Evolutionary conservation across 768 basidiomycete genomes (phyloP).

Genomic region (Tylopilus plumbeoviolaceoides): DNA sequence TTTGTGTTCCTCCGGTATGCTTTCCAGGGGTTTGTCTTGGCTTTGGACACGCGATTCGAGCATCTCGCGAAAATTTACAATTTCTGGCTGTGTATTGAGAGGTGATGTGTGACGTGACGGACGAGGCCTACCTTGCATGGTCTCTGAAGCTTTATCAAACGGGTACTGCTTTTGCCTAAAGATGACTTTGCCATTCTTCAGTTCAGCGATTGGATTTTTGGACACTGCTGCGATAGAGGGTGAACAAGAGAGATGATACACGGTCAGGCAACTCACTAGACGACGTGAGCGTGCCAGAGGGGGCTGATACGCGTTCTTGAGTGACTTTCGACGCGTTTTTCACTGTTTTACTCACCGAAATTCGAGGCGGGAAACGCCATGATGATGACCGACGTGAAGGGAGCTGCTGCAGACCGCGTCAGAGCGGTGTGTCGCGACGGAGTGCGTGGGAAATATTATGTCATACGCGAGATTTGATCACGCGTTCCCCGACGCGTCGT

Average conservation of each 20-base stretch:
- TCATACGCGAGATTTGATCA: conserved; percentile 39
- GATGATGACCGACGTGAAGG: conserved; percentile 17
- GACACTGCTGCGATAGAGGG: conserved; percentile 30
- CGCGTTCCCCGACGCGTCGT: conserved; percentile 44
- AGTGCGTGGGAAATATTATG: conserved; percentile 29
- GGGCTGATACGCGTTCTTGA: conserved; percentile 11
- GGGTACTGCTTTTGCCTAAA: conserved; percentile 74
- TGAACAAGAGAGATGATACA: not conserved
- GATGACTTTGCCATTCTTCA: conserved; percentile 72
- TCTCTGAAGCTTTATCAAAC: conserved; percentile 77
- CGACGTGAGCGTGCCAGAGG: conserved; percentile 5
- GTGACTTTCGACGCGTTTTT: conserved; percentile 1
- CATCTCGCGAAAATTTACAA: conserved; percentile 73
- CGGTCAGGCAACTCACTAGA: conserved; percentile 15
- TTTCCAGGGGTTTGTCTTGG: conserved; percentile 46
- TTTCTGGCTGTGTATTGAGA: conserved; percentile 43
- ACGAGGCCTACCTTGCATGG: conserved; percentile 62
- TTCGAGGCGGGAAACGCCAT: conserved; percentile 19
- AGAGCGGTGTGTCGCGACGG: conserved; percentile 13
- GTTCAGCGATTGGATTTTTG: conserved; percentile 49
- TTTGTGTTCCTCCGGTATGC: conserved; percentile 64
- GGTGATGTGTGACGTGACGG: not conserved
- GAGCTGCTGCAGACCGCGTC: conserved; percentile 16
- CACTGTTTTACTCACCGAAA: conserved; percentile 13
- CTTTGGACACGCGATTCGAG: conserved; percentile 50